Evolutionary conservation across 306 rosid genomes (phyloP).

Genomic region (Adenanthera pavonina): DNA sequence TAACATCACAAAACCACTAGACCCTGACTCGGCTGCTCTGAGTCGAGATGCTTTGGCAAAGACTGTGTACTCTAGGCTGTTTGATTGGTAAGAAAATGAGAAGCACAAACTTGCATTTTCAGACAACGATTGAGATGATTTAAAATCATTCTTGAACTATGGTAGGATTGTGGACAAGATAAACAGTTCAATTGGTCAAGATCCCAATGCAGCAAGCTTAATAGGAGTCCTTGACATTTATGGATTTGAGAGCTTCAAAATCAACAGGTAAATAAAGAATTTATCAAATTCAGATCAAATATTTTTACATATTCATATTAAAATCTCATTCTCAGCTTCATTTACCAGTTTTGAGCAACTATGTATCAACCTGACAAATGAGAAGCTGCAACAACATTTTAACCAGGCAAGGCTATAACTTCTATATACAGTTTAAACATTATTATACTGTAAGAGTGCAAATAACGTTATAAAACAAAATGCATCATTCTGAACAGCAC

Average conservation of each 20-base stretch:
- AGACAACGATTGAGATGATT: conserved; percentile 30
- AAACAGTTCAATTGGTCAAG: conserved; percentile 90
- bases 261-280: conserved; percentile 63
- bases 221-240: conserved; percentile 94
- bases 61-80: conserved; percentile 74
- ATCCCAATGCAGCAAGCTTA: conserved; percentile 69
- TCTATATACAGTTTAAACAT: conserved; percentile 31
- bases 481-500: conserved; percentile 61
- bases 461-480: conserved; percentile 34
- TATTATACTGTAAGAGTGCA: neutral
- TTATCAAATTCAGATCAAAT: conserved; percentile 9
- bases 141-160: conserved; percentile 39
- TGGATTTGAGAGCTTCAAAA: conserved; percentile 92
- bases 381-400: conserved; percentile 91
- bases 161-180: conserved; percentile 87
- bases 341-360: conserved; percentile 83
- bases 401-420: conserved; percentile 68
- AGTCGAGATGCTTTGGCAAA: conserved; percentile 87
- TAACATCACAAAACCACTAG: conserved; percentile 77
- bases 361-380: conserved; percentile 88
- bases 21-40: conserved; percentile 73
- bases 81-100: conserved; percentile 71
- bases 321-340: conserved; percentile 28
- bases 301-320: conserved; percentile 17
- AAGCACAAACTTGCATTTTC: conserved; percentile 1